Evolutionary conservation across 2,329 filamentous ascomycete species (phyloP).

Genomic region (Neophaeococcomyces mojaviensis): DNA sequence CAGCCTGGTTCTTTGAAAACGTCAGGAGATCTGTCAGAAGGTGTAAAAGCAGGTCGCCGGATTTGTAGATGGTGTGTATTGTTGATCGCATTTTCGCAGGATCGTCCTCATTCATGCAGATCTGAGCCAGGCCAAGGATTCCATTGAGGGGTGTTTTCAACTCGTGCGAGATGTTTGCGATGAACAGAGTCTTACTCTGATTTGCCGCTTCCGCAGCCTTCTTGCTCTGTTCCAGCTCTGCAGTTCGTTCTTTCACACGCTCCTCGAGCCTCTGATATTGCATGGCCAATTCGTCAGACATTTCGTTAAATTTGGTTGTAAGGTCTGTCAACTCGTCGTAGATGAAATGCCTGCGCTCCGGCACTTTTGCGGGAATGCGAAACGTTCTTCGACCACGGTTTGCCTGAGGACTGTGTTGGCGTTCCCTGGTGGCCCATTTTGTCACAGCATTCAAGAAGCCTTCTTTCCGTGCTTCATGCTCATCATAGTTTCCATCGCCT

Average conservation of each 20-base stretch:
- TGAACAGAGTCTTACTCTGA: conserved; percentile 94
- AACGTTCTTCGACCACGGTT: conserved; percentile 41
- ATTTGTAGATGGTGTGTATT: conserved; percentile 81
- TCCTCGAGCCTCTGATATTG: conserved; percentile 81
- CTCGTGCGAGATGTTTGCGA: conserved; percentile 84
- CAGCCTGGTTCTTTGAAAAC: conserved; percentile 92
- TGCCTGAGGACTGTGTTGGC: conserved; percentile 13
- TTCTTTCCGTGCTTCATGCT: conserved; percentile 33
- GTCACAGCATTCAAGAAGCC: conserved; percentile 16
- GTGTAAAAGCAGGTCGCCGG: conserved; percentile 74
- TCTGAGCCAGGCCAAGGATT: conserved; percentile 86
- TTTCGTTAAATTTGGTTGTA: conserved; percentile 80
- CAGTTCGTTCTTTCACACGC: conserved; percentile 73
- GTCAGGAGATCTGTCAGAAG: conserved; percentile 82
- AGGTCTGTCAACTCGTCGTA: conserved; percentile 81
- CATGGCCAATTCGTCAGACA: conserved; percentile 81
- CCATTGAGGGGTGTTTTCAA: conserved; percentile 93
- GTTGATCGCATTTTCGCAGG: conserved; percentile 70
- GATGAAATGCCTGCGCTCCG: conserved; percentile 64
- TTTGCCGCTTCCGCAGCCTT: conserved; percentile 91
- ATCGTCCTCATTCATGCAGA: conserved; percentile 88
- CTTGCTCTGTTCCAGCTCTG: conserved; percentile 80
- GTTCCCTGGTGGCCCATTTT: conserved; percentile 12
- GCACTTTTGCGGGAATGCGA: conserved; percentile 77
- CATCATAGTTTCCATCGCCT: conserved; percentile 40